phyloP scores from a whole-genome alignment of 345 rosid species.

The Dovyalis caffra region DNA sequence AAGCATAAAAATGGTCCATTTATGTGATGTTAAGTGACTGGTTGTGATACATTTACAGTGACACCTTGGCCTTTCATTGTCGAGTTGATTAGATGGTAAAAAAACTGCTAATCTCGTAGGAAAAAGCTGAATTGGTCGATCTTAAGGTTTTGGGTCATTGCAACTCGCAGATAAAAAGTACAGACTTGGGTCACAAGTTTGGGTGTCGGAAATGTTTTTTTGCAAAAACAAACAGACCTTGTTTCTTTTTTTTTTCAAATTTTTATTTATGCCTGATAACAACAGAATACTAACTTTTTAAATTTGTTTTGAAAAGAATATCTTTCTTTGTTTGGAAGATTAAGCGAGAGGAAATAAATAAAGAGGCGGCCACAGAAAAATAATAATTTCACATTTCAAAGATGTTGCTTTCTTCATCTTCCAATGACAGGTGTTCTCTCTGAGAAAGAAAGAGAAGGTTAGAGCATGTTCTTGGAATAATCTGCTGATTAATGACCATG shows the following conservation, averaged over 20 bases:
- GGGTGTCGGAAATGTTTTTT: not conserved
- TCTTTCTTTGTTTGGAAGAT: not conserved
- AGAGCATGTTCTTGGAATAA: too few species aligned
- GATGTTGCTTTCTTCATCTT: not conserved
- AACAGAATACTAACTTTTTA: not conserved
- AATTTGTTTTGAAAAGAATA: too few species aligned
- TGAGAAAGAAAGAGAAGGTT: too few species aligned
- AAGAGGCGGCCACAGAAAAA: not conserved
- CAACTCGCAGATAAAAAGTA: too few species aligned
- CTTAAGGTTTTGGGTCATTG: not conserved
- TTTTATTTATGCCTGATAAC: not conserved
- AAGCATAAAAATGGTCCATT: too few species aligned
- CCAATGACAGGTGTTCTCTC: not conserved
- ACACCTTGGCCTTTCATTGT: not conserved
- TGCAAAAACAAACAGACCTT: too few species aligned
- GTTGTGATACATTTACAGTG: too few species aligned
- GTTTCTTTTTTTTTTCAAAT: not conserved
- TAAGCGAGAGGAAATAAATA: not conserved
- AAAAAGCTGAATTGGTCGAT: not conserved
- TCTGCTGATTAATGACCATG: too few species aligned
- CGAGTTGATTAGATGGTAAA: not conserved
- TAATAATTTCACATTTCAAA: not conserved
- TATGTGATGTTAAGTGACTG: too few species aligned
- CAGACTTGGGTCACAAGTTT: too few species aligned
- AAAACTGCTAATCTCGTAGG: not conserved